Conservation (phyloP, 495 filamentous ascomycete genomes). For the Beverwykella pulmonaria region DNA sequence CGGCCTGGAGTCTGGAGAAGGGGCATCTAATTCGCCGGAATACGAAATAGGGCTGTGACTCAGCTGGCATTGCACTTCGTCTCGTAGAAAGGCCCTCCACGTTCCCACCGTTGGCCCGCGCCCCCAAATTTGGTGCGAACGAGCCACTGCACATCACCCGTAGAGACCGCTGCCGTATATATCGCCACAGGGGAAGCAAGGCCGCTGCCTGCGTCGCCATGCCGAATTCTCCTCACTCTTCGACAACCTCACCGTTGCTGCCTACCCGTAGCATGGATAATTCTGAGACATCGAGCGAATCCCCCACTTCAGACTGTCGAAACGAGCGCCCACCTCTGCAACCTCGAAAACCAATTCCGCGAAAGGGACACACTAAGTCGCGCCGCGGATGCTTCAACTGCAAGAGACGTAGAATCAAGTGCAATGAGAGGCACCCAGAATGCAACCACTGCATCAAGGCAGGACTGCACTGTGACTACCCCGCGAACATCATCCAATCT, state of each 20-base stretch:
- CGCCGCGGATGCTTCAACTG: slow-evolving; percentile 67
- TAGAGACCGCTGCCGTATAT: slow-evolving; percentile 23
- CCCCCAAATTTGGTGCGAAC: slow-evolving; percentile 30
- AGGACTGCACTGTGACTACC: slow-evolving; percentile 62
- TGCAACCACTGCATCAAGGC: slow-evolving; percentile 63
- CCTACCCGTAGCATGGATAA: slow-evolving; percentile 21
- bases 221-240: neutral
- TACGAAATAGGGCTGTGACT: slow-evolving; percentile 33
- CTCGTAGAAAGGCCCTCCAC: slow-evolving; percentile 16
- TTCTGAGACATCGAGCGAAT: slow-evolving; percentile 32
- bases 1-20: slow-evolving; percentile 16
- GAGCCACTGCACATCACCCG: slow-evolving; percentile 17
- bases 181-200: slow-evolving; percentile 19
- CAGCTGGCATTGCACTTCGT: slow-evolving; percentile 25
- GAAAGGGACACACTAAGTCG: slow-evolving; percentile 60
- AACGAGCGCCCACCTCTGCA: slow-evolving; percentile 15
- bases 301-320: slow-evolving; percentile 11
- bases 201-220: neutral
- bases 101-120: slow-evolving; percentile 23
- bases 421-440: slow-evolving; percentile 60
- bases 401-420: slow-evolving; percentile 66
- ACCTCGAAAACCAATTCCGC: slow-evolving; percentile 39
- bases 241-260: slow-evolving; percentile 20
- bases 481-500: slow-evolving; percentile 44
- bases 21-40: slow-evolving; percentile 17